phyloP scores from a whole-genome alignment of 2,329 filamentous ascomycete genomes.

The Sporothrix brunneoviolacea region DNA sequence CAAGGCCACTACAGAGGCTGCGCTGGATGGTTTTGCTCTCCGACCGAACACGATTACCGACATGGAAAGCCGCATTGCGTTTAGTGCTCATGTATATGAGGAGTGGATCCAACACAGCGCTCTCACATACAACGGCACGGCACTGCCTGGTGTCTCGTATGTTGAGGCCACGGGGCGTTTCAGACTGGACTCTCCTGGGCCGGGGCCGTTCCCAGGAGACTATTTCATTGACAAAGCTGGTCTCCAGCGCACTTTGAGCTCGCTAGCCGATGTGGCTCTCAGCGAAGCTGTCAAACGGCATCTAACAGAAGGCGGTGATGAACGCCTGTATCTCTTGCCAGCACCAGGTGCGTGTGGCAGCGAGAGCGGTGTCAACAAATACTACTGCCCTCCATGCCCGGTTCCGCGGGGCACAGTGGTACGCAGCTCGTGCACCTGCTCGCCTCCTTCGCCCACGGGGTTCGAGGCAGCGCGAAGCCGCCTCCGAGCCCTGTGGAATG shows the following conservation, averaged over 20 bases:
- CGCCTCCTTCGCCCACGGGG: slow-evolving; percentile 6
- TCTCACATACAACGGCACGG: neutral
- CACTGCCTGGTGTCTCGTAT: slow-evolving; percentile 6
- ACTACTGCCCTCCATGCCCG: slow-evolving; percentile 2
- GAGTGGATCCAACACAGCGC: neutral
- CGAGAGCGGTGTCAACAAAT: slow-evolving; percentile 3
- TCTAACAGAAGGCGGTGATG: slow-evolving; percentile 11
- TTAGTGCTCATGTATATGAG: neutral
- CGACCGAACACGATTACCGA: neutral
- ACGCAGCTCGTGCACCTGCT: slow-evolving; percentile 12
- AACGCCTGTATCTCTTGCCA: slow-evolving; percentile 5
- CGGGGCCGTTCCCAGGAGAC: neutral
- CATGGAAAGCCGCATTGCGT: neutral
- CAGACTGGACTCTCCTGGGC: neutral
- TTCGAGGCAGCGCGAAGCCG: slow-evolving; percentile 2
- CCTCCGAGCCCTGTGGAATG: neutral
- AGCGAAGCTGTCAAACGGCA: slow-evolving; percentile 11
- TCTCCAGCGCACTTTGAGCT: neutral
- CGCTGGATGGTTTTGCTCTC: neutral
- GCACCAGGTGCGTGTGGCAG: too few relatives aligned
- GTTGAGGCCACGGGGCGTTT: slow-evolving; percentile 2
- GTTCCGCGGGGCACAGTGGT: neutral
- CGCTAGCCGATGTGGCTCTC: neutral
- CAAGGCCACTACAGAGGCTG: neutral
- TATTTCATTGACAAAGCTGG: neutral